Evolutionary conservation across 2,329 filamentous ascomycete species (phyloP), one percentile per base, ranked within the genome.

Genomic region (Amphichorda felina): DNA sequence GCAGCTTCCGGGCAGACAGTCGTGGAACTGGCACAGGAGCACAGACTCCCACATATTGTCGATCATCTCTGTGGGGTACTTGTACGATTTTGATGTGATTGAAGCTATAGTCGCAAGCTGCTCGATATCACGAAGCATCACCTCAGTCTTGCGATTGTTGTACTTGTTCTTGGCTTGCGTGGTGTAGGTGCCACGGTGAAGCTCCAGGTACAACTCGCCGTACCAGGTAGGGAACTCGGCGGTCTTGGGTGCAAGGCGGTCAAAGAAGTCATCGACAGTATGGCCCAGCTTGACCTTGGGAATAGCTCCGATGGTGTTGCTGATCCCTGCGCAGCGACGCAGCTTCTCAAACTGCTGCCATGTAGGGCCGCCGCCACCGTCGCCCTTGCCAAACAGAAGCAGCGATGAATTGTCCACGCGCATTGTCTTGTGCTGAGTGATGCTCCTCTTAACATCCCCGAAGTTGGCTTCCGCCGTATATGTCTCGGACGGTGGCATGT

Each of bases 121-220:
- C 57, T 98, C 91, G 37, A 96, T 69, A 43, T 94, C 85, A 32
- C 87, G 81, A 36, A 98, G 69, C 60, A 94, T 59, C 36, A 82
- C 76, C 59, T 98, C 91, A 0, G 85, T 72, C 52, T 79, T 82
- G 37, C 91, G 75, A 55, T 96, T 98, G 64, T 93, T 89, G 47
- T 77, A 76, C 64, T 98, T 98, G 66, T 94, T 98, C 62, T 95
- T 94, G 40, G 88, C 82, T 56, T 96, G 89, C 0, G 89, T 95
- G 4, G 91, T 98, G 60, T 96, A 96, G 10, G 89, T 96, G 36
- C 91, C 91, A 40, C 91, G 82, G 55, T 98, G 91, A 33, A 98
- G 72, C 59, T 98, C 91, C 56, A 98, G 94, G 62, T 98, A 98
- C 8, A 98, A 71, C 61, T 98, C 91, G 29, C 91, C 91, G 54